A percentile compares a stretch with the other conserved stretches of the same genome.
Evolutionary conservation across 257 asterid genomes (phyloP).

Genomic region (Solanum neorickii): DNA sequence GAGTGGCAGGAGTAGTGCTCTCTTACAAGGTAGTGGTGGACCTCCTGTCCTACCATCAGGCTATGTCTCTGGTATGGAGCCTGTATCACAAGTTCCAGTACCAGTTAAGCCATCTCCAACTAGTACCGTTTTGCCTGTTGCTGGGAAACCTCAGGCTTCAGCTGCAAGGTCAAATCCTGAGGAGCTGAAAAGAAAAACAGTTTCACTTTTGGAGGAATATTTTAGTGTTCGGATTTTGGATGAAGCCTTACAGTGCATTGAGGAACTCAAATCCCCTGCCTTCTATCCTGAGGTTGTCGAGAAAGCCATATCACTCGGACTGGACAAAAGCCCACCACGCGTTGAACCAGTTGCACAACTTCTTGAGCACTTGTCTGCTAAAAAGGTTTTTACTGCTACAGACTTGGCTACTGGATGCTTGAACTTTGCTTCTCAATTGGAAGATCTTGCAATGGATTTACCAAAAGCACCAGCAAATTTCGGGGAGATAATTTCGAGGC

Average conservation of each 20-base stretch:
- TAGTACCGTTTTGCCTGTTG: neutral
- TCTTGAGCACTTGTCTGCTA: conserved; percentile 36
- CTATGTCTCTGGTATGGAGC: neutral
- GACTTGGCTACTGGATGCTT: conserved; percentile 47
- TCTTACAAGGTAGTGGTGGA: conserved; percentile 55
- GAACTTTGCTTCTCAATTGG: conserved; percentile 41
- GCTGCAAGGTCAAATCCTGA: conserved; percentile 20
- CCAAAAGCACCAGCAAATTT: conserved; percentile 81
- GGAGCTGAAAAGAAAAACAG: conserved; percentile 56
- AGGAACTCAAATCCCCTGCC: conserved; percentile 73
- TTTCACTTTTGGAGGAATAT: conserved; percentile 67
- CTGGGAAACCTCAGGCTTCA: conserved; percentile 17
- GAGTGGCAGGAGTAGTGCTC: conserved; percentile 40
- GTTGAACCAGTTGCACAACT: conserved; percentile 55
- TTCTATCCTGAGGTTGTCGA: conserved; percentile 71
- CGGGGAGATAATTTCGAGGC: conserved; percentile 67
- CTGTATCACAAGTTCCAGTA: neutral
- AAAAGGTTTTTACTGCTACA: conserved; percentile 37
- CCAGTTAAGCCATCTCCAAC: neutral
- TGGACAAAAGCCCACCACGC: conserved; percentile 73
- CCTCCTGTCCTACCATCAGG: conserved; percentile 26
- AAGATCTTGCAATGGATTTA: conserved; percentile 79
- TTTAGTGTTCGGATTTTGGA: conserved; percentile 50
- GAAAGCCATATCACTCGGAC: conserved; percentile 54
- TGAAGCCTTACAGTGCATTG: conserved; percentile 78